Evolutionary conservation across 2,329 filamentous ascomycete genomes (phyloP).

Genomic region (Fusarium verrucosum): DNA sequence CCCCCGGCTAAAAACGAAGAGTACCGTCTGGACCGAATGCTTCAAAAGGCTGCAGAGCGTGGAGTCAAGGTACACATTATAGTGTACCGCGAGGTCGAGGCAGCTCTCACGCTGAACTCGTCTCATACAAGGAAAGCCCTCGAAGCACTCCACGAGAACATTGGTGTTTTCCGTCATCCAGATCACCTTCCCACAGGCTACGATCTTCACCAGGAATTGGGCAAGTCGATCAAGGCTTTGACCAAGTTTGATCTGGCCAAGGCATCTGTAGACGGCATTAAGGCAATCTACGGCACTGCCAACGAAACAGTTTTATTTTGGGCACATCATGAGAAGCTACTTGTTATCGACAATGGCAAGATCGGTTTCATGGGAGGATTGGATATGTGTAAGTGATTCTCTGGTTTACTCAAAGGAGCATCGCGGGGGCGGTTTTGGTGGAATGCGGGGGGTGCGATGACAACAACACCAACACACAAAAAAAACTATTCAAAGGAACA

Average conservation of each 20-base stretch:
- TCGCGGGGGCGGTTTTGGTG: too few relatives aligned
- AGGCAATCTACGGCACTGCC: conserved; percentile 81
- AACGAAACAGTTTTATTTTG: conserved; percentile 88
- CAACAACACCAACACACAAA: too few relatives aligned
- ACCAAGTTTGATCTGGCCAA: conserved; percentile 67
- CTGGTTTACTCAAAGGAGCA: rapidly evolving
- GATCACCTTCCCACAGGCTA: conserved; percentile 83
- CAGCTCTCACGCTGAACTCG: conserved; percentile 72
- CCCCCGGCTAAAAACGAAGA: conserved; percentile 83
- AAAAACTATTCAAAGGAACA: rapidly evolving
- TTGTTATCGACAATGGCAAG: conserved; percentile 75
- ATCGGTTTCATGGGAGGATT: conserved; percentile 91
- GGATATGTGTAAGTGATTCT: conserved; percentile 70
- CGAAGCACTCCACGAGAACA: conserved; percentile 10
- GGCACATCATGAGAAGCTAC: conserved; percentile 94
- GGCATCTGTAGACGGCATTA: conserved; percentile 76
- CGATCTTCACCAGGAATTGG: conserved; percentile 73
- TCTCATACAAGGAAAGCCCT: conserved; percentile 31
- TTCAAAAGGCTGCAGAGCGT: conserved; percentile 81
- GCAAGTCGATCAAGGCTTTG: conserved; percentile 64
- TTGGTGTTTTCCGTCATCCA: conserved; percentile 84
- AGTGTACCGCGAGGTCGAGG: conserved; percentile 90
- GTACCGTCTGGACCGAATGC: conserved; percentile 85
- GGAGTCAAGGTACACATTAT: conserved; percentile 87
- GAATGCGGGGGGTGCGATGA: too few relatives aligned